Base-by-base conservation (phyloP, 257 asterid species). In the Fraxinus quadrangulata region DNA sequence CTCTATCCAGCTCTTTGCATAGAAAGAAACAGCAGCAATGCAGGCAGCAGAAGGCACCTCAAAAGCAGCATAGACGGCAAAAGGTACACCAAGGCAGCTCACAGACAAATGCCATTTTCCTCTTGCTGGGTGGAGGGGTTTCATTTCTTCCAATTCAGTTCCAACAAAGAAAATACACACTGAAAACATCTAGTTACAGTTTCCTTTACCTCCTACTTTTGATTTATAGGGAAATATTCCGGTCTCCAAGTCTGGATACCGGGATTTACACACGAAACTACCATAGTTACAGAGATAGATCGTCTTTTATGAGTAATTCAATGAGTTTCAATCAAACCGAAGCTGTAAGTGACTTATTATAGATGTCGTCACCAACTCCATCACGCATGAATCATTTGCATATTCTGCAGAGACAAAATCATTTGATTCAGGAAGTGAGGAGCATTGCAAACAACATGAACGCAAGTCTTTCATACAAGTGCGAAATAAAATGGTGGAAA, bases 371-470 rank as follows among this genome's bases (percentile, higher is more conserved):
- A 7, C 42, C 6, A 80, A 63, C 75, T 66, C 76, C 87, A 71
- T 87, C 90, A 90, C 19, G 88, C 87, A 6, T 82, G 92, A 65
- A 89, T 81, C 93, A 90, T 87, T 88, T 86, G 90, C 72, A 84
- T 79, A 87, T 83, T 86, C 86, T 89, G 86, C 40, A 3, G 40
- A 70, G 33, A 83, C 72, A 74, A 75, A 39, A 76, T 37, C 71
- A 79, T 30, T 33, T 75, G 70, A 33, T 45, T 74, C n/a, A 49
- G 79, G 51, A 76, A 73, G 37, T 14, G 72, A 59, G 36, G 45
- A 42, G 31, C 51, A 56, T 67, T 30, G 28, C 66, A 24, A 45
- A 67, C 33, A 56, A 61, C 37, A 47, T 19, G 61, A 37, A 23
- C 33, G 67, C 66, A 71, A 28, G 45, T 49, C 74, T 39, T 77